Evolutionary conservation across 2,329 filamentous ascomycete genomes (phyloP).

Genomic region (Madurella mycetomatis): DNA sequence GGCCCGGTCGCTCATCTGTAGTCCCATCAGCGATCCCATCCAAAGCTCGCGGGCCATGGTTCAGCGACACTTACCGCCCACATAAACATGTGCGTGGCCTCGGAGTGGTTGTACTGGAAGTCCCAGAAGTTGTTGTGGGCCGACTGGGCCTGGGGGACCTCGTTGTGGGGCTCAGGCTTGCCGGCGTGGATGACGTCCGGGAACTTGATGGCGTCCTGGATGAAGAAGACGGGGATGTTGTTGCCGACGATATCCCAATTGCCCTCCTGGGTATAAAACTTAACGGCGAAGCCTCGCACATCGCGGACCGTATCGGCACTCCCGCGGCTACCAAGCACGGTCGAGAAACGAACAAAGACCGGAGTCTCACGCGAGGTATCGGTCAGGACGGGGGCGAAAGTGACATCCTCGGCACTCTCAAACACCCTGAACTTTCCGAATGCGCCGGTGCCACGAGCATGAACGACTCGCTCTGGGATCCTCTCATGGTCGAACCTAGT

Average conservation of each 20-base stretch:
- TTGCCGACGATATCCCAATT: constrained; percentile 74
- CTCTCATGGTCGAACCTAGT: constrained; percentile 66
- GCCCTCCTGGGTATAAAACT: constrained; percentile 73
- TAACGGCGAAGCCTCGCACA: constrained; percentile 73
- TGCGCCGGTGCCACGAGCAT: constrained; percentile 31
- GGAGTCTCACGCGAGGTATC: constrained; percentile 48
- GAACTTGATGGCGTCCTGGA: constrained; percentile 71
- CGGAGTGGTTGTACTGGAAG: constrained; percentile 62
- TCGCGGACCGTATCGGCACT: constrained; percentile 80
- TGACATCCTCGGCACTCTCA: constrained; percentile 60
- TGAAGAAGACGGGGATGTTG: constrained; percentile 72
- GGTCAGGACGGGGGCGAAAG: constrained; percentile 50
- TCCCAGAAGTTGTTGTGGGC: constrained; percentile 78
- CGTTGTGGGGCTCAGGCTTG: constrained; percentile 67
- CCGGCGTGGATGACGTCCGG: constrained; percentile 59
- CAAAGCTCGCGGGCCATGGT: constrained; percentile 68
- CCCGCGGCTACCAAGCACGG: constrained; percentile 68
- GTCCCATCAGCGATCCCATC: constrained; percentile 57
- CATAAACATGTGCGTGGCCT: constrained; percentile 74
- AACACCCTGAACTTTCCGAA: constrained; percentile 58
- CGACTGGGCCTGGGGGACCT: constrained; percentile 65
- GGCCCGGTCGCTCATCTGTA: constrained; percentile 62
- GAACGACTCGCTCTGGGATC: constrained; percentile 33
- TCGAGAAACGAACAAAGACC: constrained; percentile 72
- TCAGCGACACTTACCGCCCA: constrained; percentile 65